phyloP scores from a whole-genome alignment of 768 basidiomycete genomes.

The Tubosaeta brunneosetosa region DNA sequence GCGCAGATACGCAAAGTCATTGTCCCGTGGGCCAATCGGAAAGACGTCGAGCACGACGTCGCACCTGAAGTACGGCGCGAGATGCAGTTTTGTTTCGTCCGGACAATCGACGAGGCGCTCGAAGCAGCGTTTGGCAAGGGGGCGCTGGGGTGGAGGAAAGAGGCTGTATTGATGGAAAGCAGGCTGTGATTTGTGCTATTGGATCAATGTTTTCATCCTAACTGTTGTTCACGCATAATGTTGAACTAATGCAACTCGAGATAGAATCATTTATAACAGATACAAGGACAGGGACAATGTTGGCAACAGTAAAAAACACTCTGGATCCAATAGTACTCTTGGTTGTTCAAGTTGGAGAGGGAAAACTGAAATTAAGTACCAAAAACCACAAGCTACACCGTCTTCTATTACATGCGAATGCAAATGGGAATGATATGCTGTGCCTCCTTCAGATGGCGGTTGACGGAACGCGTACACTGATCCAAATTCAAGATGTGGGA shows the following conservation, averaged over 20 bases:
- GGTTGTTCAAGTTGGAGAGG: constrained; percentile 3
- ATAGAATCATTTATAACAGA: constrained; percentile 9
- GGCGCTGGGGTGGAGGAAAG: constrained; percentile 59
- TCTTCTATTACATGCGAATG: constrained; percentile 58
- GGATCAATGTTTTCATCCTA: neutral
- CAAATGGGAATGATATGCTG: constrained; percentile 41
- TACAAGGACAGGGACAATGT: constrained; percentile 10
- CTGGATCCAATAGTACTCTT: constrained; percentile 10
- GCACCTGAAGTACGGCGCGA: constrained; percentile 65
- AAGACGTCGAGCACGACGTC: constrained; percentile 85
- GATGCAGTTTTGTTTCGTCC: constrained; percentile 80
- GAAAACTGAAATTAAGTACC: constrained; percentile 20
- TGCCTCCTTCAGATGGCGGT: constrained; percentile 74
- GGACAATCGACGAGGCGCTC: constrained; percentile 72
- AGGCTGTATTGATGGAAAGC: constrained; percentile 48
- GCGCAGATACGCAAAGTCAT: constrained; percentile 81
- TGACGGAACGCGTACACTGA: constrained; percentile 21
- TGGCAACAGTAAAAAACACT: constrained; percentile 4
- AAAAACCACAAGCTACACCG: constrained; percentile 27
- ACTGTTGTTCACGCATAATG: neutral
- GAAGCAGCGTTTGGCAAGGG: constrained; percentile 79
- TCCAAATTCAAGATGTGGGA: constrained; percentile 13
- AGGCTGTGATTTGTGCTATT: constrained; percentile 35
- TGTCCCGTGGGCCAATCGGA: constrained; percentile 77
- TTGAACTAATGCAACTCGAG: neutral